Evolutionary conservation across 331 rosid genomes (phyloP).

Genomic region (Rhamnella rubrinervis): DNA sequence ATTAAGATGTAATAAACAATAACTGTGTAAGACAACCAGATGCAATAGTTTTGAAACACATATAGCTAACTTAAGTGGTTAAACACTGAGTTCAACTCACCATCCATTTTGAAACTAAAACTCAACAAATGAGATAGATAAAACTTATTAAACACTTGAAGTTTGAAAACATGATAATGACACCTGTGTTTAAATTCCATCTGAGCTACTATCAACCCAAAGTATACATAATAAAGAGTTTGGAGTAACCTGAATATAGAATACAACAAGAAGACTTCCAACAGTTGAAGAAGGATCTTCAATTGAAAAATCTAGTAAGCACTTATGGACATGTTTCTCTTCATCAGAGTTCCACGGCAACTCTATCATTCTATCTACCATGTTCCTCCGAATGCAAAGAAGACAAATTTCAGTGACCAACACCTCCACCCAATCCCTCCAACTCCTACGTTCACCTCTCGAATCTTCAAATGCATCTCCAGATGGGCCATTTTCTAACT

Average conservation of each 20-base stretch:
- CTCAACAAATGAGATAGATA: too few relatives aligned
- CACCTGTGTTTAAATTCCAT: slow-evolving; percentile 9
- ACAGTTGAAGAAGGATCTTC: slow-evolving; percentile 63
- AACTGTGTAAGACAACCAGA: neutral
- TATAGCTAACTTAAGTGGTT: too few relatives aligned
- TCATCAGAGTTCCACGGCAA: slow-evolving; percentile 94
- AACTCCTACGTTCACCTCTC: slow-evolving; percentile 39
- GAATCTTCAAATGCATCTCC: slow-evolving; percentile 38
- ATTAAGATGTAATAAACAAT: neutral
- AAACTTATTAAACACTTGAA: neutral
- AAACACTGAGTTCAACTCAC: too few relatives aligned
- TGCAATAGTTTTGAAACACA: neutral
- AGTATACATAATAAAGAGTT: neutral
- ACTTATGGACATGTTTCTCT: slow-evolving; percentile 83
- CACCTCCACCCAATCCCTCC: slow-evolving; percentile 84
- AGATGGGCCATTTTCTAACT: slow-evolving; percentile 44
- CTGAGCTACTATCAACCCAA: neutral
- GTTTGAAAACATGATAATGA: neutral
- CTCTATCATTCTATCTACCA: slow-evolving; percentile 88
- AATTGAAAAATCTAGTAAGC: slow-evolving; percentile 73
- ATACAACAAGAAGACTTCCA: slow-evolving; percentile 90
- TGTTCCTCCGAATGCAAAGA: slow-evolving; percentile 90
- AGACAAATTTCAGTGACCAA: slow-evolving; percentile 88
- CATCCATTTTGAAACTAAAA: too few relatives aligned
- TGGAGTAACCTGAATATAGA: slow-evolving; percentile 81